Evolutionary conservation across 768 basidiomycete species (phyloP), one percentile per base, ranked within the genome.

Genomic region (Boletus sp.): DNA sequence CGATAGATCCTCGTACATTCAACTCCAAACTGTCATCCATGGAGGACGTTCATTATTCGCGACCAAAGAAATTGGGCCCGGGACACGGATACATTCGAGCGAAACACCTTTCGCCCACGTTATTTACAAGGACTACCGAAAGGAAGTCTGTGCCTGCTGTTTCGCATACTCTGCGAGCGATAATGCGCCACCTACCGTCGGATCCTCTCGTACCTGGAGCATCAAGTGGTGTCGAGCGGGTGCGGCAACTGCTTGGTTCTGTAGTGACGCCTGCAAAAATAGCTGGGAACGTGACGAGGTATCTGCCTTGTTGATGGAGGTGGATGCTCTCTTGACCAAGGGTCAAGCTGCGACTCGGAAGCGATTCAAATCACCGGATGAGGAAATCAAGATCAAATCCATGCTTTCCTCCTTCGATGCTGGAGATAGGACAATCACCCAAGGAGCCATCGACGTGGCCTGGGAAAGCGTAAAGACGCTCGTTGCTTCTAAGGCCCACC

Each of bases 111-210:
- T 83, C 63, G 77, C 80, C 1, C 77, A 76, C 49, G 83, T 84
- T 35, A 75, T 89, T 50, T 81, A 81, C 68, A 83, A 79, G 63
- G 79, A 80, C 58, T 88, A 86, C 60, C 77, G 84, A 40, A 84
- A 82, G 66, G 86, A 87, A 66, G 84, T 86, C 47, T 89, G 86
- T 61, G 81, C 78, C 10, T 73, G 80, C 64, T 89, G 87, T 69
- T 87, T 85, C 65, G 76, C 78, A 39, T 87, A 87, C 64, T 77
- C 82, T 28, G 70, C 66, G 24, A 64, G 73, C 54, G 71, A 72
- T 50, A 48, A 67, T 17, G 58, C 55, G 1, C 58, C 57, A 12
- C 54, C 37, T 12, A 54, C 42, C n/a, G 62, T 69, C 33, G 47
- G 51, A 33, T 24, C 55, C 18, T 67, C 69, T 46, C 71, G 70